Conservation (phyloP, 192 early-diverging fungal genomes). For the Podila clonocystis region DNA sequence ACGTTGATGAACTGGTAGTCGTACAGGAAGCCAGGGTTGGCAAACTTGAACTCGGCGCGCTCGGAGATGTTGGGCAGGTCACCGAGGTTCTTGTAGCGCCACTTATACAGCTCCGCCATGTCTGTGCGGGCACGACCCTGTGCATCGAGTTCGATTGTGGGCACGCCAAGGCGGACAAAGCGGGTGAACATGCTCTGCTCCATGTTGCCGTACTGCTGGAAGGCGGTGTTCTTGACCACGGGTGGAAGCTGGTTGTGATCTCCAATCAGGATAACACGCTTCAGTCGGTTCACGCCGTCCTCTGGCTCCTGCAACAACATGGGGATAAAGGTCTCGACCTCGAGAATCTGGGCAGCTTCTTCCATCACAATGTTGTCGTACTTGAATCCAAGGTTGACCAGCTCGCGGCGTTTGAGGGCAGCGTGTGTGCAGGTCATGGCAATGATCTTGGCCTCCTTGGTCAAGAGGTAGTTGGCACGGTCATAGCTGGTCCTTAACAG, state of each 20-base stretch:
- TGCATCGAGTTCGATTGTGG: constrained; percentile 84
- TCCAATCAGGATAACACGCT: constrained; percentile 95
- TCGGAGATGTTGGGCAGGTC: constrained; percentile 66
- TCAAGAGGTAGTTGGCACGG: constrained; percentile 90
- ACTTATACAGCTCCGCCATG: constrained; percentile 87
- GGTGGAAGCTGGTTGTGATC: constrained; percentile 98
- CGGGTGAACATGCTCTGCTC: constrained; percentile 95
- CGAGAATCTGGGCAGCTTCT: constrained; percentile 94
- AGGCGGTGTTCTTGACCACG: constrained; percentile 88
- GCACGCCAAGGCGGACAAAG: constrained; percentile 94
- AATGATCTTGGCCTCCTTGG: constrained; percentile 95
- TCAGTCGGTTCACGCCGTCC: constrained; percentile 71
- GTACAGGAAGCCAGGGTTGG: constrained; percentile 88
- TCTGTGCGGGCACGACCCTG: constrained; percentile 87
- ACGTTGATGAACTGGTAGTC: constrained; percentile 95
- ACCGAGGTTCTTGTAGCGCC: constrained; percentile 81
- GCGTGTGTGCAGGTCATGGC: constrained; percentile 99
- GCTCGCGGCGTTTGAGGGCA: constrained; percentile 87
- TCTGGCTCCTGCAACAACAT: constrained; percentile 83
- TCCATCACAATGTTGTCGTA: constrained; percentile 98
- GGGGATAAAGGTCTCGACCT: constrained; percentile 96
- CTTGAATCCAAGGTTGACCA: constrained; percentile 90
- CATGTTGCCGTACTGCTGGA: constrained; percentile 90
- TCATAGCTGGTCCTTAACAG: constrained; percentile 81
- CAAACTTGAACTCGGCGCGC: constrained; percentile 64